Conservation (phyloP, 139 green algal genomes). For the Astrephomene gubernaculifera region DNA sequence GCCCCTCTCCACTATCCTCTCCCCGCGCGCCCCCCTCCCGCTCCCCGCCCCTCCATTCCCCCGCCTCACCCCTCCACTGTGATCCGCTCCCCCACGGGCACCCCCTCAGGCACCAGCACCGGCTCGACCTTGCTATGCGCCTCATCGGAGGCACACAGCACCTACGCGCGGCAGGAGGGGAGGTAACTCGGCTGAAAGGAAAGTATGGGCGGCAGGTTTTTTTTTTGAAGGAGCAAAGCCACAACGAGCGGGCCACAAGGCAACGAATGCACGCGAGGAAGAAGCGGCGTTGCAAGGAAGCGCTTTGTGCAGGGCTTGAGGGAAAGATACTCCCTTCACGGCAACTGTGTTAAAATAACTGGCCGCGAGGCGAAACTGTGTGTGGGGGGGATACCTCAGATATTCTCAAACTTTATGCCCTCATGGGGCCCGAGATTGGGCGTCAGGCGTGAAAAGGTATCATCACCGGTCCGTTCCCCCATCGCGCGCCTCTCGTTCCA, state of each 20-base stretch:
- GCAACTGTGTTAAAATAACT: no score
- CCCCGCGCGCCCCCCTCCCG: no score
- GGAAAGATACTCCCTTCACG: no score
- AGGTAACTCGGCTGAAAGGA: no score
- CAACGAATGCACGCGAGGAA: no score
- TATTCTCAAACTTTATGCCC: slow-evolving; percentile 42
- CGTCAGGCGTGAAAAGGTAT: not conserved
- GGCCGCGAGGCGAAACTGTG: no score
- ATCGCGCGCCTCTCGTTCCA: no score
- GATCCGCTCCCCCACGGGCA: slow-evolving; percentile 83
- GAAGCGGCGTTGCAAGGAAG: slow-evolving; percentile 1
- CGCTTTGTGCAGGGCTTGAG: no score
- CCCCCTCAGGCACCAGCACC: slow-evolving; percentile 84
- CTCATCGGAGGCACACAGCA: slow-evolving; percentile 92
- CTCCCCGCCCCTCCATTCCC: not conserved
- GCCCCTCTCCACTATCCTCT: no score
- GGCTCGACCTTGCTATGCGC: slow-evolving; percentile 86
- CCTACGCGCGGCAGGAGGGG: slow-evolving; percentile 37
- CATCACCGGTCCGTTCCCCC: not conserved
- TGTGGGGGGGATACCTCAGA: slow-evolving; percentile 3
- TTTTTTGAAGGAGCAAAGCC: no score
- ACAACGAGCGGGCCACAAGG: no score
- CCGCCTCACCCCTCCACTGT: slow-evolving; percentile 69
- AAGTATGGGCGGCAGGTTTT: no score
- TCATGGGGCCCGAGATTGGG: not conserved